Evolutionary conservation across 495 filamentous ascomycete genomes (phyloP).

Genomic region (Clavariopsis aquatica): DNA sequence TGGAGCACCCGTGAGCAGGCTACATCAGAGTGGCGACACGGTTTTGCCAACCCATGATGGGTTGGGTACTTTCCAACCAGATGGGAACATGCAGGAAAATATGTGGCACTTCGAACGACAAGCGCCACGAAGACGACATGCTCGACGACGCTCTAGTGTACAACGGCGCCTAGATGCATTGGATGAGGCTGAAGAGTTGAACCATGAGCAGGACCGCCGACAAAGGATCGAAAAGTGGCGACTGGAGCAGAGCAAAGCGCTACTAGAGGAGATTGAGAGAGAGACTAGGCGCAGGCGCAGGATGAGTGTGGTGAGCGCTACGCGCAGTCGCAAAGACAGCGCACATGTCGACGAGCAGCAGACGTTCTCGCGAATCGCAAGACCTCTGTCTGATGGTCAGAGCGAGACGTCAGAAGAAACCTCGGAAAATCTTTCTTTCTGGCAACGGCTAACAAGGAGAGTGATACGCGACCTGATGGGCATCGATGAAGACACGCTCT

Average conservation of each 20-base stretch:
- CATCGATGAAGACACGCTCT: slow-evolving; percentile 81
- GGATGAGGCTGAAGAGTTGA: slow-evolving; percentile 59
- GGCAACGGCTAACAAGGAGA: slow-evolving; percentile 78
- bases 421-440: slow-evolving; percentile 63
- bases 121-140: slow-evolving; percentile 63
- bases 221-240: slow-evolving; percentile 88
- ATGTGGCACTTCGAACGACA: slow-evolving; percentile 82
- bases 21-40: slow-evolving; percentile 57
- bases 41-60: slow-evolving; percentile 91
- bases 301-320: slow-evolving; percentile 48
- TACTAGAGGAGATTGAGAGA: slow-evolving; percentile 85
- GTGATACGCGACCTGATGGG: slow-evolving; percentile 89
- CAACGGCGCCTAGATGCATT: slow-evolving; percentile 65
- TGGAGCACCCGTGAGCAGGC: slow-evolving; percentile 49
- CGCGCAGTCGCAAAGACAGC: slow-evolving; percentile 38
- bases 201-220: slow-evolving; percentile 66
- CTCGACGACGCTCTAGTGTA: slow-evolving; percentile 58
- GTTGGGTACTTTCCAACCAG: slow-evolving; percentile 74
- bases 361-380: slow-evolving; percentile 32
- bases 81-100: slow-evolving; percentile 65
- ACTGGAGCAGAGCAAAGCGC: slow-evolving; percentile 79
- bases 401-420: slow-evolving; percentile 42
- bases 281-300: slow-evolving; percentile 65
- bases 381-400: slow-evolving; percentile 38
- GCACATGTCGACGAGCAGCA: slow-evolving; percentile 20